Percentiles rank a stretch among this genome's conserved stretches.
These are phyloP conservation scores for Phialophora expanda DNA, from an alignment of 2,329 filamentous ascomycete genomes.

Conservation along the genomic window DNA sequence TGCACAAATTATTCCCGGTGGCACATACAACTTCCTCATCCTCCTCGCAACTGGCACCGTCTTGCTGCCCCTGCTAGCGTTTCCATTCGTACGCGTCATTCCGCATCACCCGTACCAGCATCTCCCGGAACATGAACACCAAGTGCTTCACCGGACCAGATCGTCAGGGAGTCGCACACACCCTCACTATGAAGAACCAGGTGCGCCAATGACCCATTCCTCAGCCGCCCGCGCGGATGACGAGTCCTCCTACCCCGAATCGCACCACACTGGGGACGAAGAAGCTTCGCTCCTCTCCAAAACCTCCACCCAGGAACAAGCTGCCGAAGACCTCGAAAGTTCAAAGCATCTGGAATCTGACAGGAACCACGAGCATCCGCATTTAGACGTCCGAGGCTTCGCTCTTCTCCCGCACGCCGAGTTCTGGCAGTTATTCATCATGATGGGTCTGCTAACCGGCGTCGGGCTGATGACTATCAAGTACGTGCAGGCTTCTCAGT, in stretches of 20 bases:
- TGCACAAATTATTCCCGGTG: slow-evolving; percentile 78
- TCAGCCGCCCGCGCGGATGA: slow-evolving; percentile 40
- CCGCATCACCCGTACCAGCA: slow-evolving; percentile 55
- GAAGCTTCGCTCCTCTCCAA: slow-evolving; percentile 69
- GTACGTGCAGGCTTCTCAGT: slow-evolving; percentile 59
- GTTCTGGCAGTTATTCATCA: slow-evolving; percentile 88
- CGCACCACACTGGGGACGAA: slow-evolving; percentile 39
- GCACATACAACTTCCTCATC: slow-evolving; percentile 80
- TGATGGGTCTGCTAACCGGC: slow-evolving; percentile 89
- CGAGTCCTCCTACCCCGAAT: slow-evolving; percentile 38
- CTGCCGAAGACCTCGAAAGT: slow-evolving; percentile 29
- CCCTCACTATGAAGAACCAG: slow-evolving; percentile 45
- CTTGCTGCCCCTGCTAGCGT: slow-evolving; percentile 72
- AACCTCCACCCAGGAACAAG: slow-evolving; percentile 46
- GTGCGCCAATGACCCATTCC: slow-evolving; percentile 45
- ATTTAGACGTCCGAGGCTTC: slow-evolving; percentile 88
- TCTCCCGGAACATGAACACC: slow-evolving; percentile 47
- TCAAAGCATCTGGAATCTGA: slow-evolving; percentile 61
- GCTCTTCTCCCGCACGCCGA: slow-evolving; percentile 72
- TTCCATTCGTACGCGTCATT: slow-evolving; percentile 81
- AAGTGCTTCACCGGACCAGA: slow-evolving; percentile 43
- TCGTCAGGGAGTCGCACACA: slow-evolving; percentile 42
- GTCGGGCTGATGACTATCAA: slow-evolving; percentile 99
- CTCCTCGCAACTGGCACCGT: slow-evolving; percentile 81
- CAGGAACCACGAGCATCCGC: slow-evolving; percentile 71